Evolutionary conservation across 2,329 filamentous ascomycete species (phyloP), one percentile per base, ranked within the genome.

Genomic region (Aspergillus ustus): DNA sequence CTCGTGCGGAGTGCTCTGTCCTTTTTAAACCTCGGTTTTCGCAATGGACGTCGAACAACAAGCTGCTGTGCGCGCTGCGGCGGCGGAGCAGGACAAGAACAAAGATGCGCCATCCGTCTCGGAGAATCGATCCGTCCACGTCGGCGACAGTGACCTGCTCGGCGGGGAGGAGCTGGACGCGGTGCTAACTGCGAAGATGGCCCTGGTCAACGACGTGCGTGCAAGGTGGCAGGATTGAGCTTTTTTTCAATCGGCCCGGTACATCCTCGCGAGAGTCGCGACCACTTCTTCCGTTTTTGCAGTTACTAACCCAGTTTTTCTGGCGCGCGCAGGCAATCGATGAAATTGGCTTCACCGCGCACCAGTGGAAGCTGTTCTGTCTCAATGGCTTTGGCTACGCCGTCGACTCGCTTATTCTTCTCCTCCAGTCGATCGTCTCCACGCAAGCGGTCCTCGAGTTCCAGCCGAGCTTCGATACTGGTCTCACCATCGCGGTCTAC

Each of bases 401-500:
- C 1, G 75, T 77, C 34, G 74, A 78, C 62, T 77, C 75, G 4
- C 45, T 62, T 25, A 61, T 61, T n/a, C 49, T 61, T 1, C 53
- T 61, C 37, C 28, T 61, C 2, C 59, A 61, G 40, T 57, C 52
- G 19, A 61, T 61, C 46, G 44, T 61, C 29, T 40, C 59, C 13
- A 51, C 34, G 0, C 59, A 61, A 20, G 59, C 59, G 6, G 44
- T 20, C n/a, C 59, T 61, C 43, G 59, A 61, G 48, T 61, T 61
- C 37, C 34, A 49, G 29, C 52, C 53, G 13, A 49, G 53, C 19
- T 61, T 44, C 25, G 25, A 25, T 25, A 93, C 91, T 0, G 94
- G 91, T 0, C 88, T 89, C 65, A 84, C 89, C 8, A 82, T 92
- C 15, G 94, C 91, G 71, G 50, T 54, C 11, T 58, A 62, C 15